phyloP scores from a whole-genome alignment of 176 grass and related monocot genomes.

The Oryza australiensis region DNA sequence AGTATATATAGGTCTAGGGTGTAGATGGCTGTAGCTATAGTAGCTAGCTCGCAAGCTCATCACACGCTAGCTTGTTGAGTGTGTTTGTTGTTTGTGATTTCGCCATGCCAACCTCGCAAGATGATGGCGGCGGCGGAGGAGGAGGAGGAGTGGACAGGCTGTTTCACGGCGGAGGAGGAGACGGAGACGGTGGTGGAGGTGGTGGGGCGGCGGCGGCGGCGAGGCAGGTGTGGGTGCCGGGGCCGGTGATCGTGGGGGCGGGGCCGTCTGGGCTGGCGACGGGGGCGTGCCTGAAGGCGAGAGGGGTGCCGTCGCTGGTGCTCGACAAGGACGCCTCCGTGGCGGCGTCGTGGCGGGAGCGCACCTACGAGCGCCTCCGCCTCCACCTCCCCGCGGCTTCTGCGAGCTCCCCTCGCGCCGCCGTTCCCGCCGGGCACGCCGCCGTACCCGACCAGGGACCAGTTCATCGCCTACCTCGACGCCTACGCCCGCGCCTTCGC shows the following conservation, averaged over 20 bases:
- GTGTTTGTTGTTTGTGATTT: neutral
- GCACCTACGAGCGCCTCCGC: slow-evolving; percentile 80
- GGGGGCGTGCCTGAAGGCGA: slow-evolving; percentile 71
- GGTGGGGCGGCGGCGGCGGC: neutral
- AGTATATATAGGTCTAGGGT: slow-evolving; percentile 3
- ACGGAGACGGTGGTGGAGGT: neutral
- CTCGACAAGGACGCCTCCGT: slow-evolving; percentile 79
- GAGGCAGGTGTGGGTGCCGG: slow-evolving; percentile 72
- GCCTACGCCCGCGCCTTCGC: slow-evolving; percentile 60
- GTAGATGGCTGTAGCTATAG: neutral
- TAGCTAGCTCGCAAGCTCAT: neutral
- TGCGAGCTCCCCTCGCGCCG: slow-evolving; percentile 65
- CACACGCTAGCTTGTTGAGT: neutral
- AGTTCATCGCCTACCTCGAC: slow-evolving; percentile 89
- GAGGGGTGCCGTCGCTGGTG: slow-evolving; percentile 67
- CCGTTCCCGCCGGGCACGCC: slow-evolving; percentile 69
- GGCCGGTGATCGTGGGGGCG: slow-evolving; percentile 82
- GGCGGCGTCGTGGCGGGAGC: slow-evolving; percentile 68
- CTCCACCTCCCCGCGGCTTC: slow-evolving; percentile 75
- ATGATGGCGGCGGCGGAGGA: neutral
- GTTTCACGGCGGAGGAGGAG: neutral
- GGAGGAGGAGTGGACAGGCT: too few species aligned
- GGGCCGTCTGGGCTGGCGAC: slow-evolving; percentile 78
- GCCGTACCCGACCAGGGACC: slow-evolving; percentile 69
- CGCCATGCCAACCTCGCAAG: slow-evolving; percentile 43